Base-by-base conservation (phyloP, 208 protist genomes). In the Acanthamoeba triangularis region DNA sequence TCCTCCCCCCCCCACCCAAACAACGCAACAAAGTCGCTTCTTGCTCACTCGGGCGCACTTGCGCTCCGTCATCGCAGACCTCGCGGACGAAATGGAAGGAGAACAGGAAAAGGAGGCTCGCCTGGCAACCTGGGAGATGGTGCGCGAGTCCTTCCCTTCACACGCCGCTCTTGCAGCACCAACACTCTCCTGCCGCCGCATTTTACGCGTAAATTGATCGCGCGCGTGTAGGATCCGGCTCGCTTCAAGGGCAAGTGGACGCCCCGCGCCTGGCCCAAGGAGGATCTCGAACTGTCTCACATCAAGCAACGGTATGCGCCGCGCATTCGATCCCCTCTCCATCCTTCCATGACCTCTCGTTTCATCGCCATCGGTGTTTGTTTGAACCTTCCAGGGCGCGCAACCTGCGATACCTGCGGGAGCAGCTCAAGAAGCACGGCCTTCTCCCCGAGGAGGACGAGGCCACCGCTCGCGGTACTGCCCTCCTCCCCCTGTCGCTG, bases 201-300 rank as follows among this genome's bases (percentile, higher is more conserved):
- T 63, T 69, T 13, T 8, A 61, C 2, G 23, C 54, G 54, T 61
- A 67, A 30, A n/a, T 67, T 10, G 54, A 4, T 8, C 54, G 0
- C 54, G 23, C 16, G 23, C 14, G 20, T 18, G 14, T 25, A 93
- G 63, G 59, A 93, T 37, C 87, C 87, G 16, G 87, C 87, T 18
- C 54, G 87, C n/a, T 93, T 93, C 87, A 93, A 93, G 87, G 87
- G 87, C 28, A 93, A 52, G 63, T 93, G 87, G 87, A 93, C 87
- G 25, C 87, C 87, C 16, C 54, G 63, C n/a, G 20, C 20, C 10
- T 93, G 87, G 87, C 56, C 87, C 18, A 93, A 93, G 37, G 87
- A 93, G 25, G 87, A 93, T 14, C 56, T 93, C 6, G 87, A 93
- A 52, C 87, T 93, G 59, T 93, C 87, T 8, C 54, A 93, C 54